Percentiles rank a stretch among this genome's conserved stretches.
phyloP scores from a whole-genome alignment of 2,329 filamentous ascomycete genomes.

The Helicocarpus griseus region DNA sequence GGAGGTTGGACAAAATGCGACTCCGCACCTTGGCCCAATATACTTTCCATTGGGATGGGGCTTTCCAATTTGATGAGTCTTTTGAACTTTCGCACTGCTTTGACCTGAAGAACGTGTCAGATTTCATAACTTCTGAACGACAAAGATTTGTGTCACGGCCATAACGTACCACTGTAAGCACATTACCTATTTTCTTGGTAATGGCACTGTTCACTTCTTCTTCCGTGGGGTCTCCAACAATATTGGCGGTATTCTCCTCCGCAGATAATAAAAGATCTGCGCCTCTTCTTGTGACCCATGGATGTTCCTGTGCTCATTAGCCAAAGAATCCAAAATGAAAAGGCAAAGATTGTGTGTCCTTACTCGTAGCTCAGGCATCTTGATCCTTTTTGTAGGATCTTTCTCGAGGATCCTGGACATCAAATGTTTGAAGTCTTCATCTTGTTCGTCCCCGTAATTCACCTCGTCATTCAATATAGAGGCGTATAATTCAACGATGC shows the following conservation, averaged over 20 bases:
- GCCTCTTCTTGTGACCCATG: slow-evolving; percentile 82
- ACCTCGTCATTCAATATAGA: slow-evolving; percentile 67
- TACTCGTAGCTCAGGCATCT: slow-evolving; percentile 72
- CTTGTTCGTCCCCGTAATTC: slow-evolving; percentile 52
- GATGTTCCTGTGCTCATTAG: slow-evolving; percentile 56
- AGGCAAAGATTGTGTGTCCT: slow-evolving; percentile 23
- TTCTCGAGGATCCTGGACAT: slow-evolving; percentile 71
- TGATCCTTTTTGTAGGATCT: slow-evolving; percentile 71
- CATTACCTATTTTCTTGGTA: slow-evolving; percentile 76
- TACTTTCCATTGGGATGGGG: slow-evolving; percentile 45
- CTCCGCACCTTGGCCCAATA: slow-evolving; percentile 46
- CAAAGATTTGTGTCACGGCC: background rate
- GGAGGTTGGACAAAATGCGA: slow-evolving; percentile 50
- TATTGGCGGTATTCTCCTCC: slow-evolving; percentile 75
- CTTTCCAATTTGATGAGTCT: slow-evolving; percentile 53
- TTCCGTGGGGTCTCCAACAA: slow-evolving; percentile 76
- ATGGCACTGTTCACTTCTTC: slow-evolving; percentile 86
- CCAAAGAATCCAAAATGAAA: background rate
- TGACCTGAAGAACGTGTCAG: slow-evolving; percentile 49
- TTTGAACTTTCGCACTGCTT: slow-evolving; percentile 86
- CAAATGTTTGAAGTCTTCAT: slow-evolving; percentile 63
- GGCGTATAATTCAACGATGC: slow-evolving; percentile 79
- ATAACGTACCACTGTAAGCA: slow-evolving; percentile 63
- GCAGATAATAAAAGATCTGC: slow-evolving; percentile 66
- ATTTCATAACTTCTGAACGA: background rate